phyloP scores from a whole-genome alignment of 31 red algal genomes.

The Porphyra umbilicalis region DNA sequence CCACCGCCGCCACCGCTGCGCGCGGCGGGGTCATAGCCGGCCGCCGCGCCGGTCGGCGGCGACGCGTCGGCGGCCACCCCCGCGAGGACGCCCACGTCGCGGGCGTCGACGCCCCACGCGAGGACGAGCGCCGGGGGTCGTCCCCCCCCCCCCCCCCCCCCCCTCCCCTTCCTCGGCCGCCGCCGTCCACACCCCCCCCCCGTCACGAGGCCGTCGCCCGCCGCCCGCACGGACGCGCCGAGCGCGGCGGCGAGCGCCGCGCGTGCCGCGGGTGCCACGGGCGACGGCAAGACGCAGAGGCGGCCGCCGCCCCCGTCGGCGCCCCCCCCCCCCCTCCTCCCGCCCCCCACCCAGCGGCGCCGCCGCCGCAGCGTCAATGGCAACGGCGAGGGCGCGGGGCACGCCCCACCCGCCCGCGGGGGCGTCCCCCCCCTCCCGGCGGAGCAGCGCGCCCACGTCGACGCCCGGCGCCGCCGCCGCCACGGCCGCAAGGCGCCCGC shows the following conservation, averaged over 20 bases:
- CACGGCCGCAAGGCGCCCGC: background rate
- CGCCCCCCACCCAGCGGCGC: background rate
- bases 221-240: background rate
- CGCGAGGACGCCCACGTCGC: background rate
- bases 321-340: background rate
- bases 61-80: background rate
- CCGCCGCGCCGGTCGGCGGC: background rate
- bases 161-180: background rate
- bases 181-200: background rate
- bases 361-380: background rate
- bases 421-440: background rate
- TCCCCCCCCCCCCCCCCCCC: background rate
- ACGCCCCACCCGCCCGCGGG: background rate
- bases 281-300: background rate
- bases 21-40: background rate
- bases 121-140: background rate
- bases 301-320: background rate
- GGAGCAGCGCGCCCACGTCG: background rate
- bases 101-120: background rate
- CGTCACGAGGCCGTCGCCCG: background rate
- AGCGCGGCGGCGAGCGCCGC: background rate
- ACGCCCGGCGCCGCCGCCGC: background rate
- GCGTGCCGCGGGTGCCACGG: background rate
- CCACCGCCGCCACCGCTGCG: background rate
- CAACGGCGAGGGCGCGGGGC: background rate